phyloP scores from a whole-genome alignment of 208 protist species.

The Wallacemonas sp. region DNA sequence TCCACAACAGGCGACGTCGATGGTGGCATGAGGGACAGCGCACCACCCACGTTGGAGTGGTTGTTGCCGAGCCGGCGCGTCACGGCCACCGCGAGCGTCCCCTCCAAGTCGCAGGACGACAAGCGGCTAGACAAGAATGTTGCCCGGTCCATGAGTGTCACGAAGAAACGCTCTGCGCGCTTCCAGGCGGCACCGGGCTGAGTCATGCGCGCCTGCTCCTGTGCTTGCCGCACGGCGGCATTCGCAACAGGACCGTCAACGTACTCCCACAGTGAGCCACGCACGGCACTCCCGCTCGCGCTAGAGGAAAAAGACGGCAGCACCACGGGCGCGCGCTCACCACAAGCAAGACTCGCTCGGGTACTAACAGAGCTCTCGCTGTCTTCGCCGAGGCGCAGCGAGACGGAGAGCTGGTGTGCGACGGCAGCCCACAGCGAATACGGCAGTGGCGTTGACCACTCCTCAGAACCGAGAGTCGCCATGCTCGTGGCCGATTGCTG shows the following conservation, averaged over 20 bases:
- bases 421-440: constrained; percentile 78
- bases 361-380: neutral
- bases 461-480: neutral
- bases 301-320: constrained; percentile 6
- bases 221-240: constrained; percentile 12
- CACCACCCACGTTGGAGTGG: constrained; percentile 12
- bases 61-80: constrained; percentile 47
- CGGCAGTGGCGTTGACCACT: constrained; percentile 15
- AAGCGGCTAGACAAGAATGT: constrained; percentile 23
- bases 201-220: constrained; percentile 9
- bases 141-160: constrained; percentile 31
- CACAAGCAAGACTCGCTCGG: neutral
- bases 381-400: constrained; percentile 27
- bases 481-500: neutral
- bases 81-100: constrained; percentile 53
- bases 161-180: constrained; percentile 49
- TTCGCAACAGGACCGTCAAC: constrained; percentile 24
- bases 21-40: constrained; percentile 8
- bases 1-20: constrained; percentile 2
- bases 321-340: neutral
- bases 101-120: constrained; percentile 69
- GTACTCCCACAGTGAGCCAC: constrained; percentile 1
- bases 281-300: neutral
- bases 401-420: constrained; percentile 65
- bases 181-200: constrained; percentile 16